Conservation (phyloP, 768 basidiomycete genomes). For the Suillus tomentosus region DNA sequence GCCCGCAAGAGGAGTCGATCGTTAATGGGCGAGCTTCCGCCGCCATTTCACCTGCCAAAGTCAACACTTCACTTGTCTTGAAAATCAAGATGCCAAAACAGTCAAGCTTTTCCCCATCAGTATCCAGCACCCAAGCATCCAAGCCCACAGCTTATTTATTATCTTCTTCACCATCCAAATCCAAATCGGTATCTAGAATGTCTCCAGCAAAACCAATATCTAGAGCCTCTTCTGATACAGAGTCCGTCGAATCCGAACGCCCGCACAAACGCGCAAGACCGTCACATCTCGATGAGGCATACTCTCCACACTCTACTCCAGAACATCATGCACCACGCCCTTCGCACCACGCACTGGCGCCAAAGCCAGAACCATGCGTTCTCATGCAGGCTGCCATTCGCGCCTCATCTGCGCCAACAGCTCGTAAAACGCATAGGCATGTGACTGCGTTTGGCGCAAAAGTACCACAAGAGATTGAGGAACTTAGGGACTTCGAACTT, state of each 20-base stretch:
- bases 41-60: constrained; percentile 20
- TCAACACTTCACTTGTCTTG: constrained; percentile 31
- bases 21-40: constrained; percentile 14
- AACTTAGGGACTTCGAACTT: constrained; percentile 54
- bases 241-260: constrained; percentile 30
- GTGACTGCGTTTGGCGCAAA: constrained; percentile 62
- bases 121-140: constrained; percentile 21
- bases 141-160: constrained; percentile 15
- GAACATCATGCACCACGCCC: constrained; percentile 23
- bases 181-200: constrained; percentile 3
- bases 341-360: constrained; percentile 9
- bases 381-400: constrained; percentile 55
- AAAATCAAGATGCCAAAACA: constrained; percentile 38
- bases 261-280: constrained; percentile 33
- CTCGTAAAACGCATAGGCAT: constrained; percentile 54
- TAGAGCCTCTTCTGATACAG: constrained; percentile 32
- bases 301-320: constrained; percentile 28
- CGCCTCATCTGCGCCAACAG: constrained; percentile 42
- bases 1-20: constrained; percentile 19
- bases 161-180: constrained; percentile 9
- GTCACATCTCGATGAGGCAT: constrained; percentile 21
- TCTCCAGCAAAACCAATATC: constrained; percentile 31
- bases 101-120: constrained; percentile 12
- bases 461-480: constrained; percentile 50
- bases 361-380: constrained; percentile 34